These are phyloP conservation scores for Parastagonospora nodorum DNA, from an alignment of 2,329 filamentous ascomycete genomes.

Conservation along the genomic window DNA sequence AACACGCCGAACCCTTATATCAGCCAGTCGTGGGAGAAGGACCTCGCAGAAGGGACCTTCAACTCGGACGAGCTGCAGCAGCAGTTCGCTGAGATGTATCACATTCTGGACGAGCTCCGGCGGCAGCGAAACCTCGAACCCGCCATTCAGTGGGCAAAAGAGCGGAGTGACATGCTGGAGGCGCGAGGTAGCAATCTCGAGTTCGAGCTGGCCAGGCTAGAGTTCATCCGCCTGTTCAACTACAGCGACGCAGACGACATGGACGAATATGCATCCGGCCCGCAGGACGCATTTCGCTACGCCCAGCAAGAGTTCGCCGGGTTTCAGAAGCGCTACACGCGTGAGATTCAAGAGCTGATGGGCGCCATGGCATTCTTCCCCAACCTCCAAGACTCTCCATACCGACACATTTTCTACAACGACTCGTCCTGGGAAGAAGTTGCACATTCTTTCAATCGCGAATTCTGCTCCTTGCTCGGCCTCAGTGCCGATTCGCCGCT, in stretches of 20 bases:
- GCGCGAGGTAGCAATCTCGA: slow-evolving; percentile 88
- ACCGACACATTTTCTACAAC: slow-evolving; percentile 76
- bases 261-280: slow-evolving; percentile 49
- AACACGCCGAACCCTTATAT: slow-evolving; percentile 42
- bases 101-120: slow-evolving; percentile 79
- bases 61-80: slow-evolving; percentile 73
- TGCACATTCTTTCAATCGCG: slow-evolving; percentile 83
- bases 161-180: slow-evolving; percentile 73
- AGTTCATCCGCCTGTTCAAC: slow-evolving; percentile 85
- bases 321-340: slow-evolving; percentile 75
- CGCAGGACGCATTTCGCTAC: slow-evolving; percentile 72
- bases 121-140: slow-evolving; percentile 72
- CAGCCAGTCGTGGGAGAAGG: slow-evolving; percentile 45
- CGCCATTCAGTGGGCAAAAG: slow-evolving; percentile 84
- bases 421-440: slow-evolving; percentile 80
- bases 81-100: slow-evolving; percentile 88
- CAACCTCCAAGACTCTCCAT: slow-evolving; percentile 78
- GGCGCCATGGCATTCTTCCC: slow-evolving; percentile 79
- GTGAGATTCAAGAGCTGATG: slow-evolving; percentile 80
- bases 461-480: slow-evolving; percentile 91
- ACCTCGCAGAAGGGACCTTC: slow-evolving; percentile 61
- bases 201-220: slow-evolving; percentile 88
- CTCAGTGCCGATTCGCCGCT: slow-evolving; percentile 90
- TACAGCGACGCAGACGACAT: slow-evolving; percentile 56
- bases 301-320: slow-evolving; percentile 73